Base-by-base conservation (phyloP, 2,329 filamentous ascomycete species). In the Botrytis paeoniae region DNA sequence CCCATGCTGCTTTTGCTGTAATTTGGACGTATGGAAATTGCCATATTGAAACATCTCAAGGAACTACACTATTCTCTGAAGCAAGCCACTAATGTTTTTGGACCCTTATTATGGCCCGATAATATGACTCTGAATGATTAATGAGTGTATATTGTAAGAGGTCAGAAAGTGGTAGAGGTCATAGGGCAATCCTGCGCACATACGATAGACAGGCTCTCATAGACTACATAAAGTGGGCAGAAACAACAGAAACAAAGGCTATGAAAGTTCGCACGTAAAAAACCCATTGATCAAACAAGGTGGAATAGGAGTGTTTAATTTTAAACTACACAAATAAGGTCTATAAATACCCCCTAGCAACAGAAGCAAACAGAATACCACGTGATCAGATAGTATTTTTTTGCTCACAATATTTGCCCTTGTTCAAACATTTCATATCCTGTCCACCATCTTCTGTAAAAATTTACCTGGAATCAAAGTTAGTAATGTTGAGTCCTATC, bases 61-160 rank as follows among this genome's bases (percentile, higher is more conserved):
- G 6, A 16, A 29, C 18, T 54, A 1, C 3, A 22, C 3, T n/a
- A 66, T 66, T 16, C 16, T 18, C 16, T 4, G 18, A 51, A 20
- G 3, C n/a, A 45, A 39, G 6, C 32, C 32, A 12, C 9, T 25
- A 25, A 43, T 25, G 4, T n/a, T 18, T 76, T 76, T 20, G 60
- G 75, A 77, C 82, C 82, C 4, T 69, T 74, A 45, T 70, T 29
- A 66, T 80, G 80, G 6, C 63, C 77, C 82, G 1, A 80, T 82
- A 35, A 82, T 74, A 76, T 83, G 82, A 2, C 81, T 81, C 82
- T 83, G 45, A 82, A 76, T 1, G 79, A 81, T 81, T 80, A 62
- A 83, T 83, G 7, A 81, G 77, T 45, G 75, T 78, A 65, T 83
- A 77, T 4, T 54, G 4, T 18, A 54, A 18, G 14, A 3, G 25